Base-by-base conservation (phyloP, 108 stramenopile genomes). In the Cyclotella cryptica region DNA sequence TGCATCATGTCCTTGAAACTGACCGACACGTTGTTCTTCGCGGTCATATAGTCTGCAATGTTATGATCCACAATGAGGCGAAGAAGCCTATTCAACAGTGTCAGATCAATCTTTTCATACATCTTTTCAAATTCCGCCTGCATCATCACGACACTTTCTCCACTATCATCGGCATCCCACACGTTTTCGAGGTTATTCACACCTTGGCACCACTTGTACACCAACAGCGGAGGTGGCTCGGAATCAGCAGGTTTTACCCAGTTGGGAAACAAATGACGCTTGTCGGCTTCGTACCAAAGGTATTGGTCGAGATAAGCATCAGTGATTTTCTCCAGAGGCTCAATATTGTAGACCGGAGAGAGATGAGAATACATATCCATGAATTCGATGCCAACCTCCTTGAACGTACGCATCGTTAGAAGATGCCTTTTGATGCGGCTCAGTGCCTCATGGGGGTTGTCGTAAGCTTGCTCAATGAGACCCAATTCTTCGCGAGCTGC, bases 221-320 rank as follows among this genome's bases (percentile, higher is more conserved):
- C 98, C 49, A 99, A 89, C 19, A 99, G 88, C 44, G 99, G 99
- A 45, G 99, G 97, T 49, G 99, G 99, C 88, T 99, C 99, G 39
- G 97, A 96, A 78, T 99, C 99, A 29, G 98, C 91, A 39, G 99
- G 99, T 85, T 96, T 98, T 67, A 98, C 88, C 98, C 98, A 98
- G 77, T 88, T 96, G 22, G 98, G 98, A 72, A 99, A 98, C 57
- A 98, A 77, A 63, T 96, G 94, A 7, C 99, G 94, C 86, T 99
- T 99, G 86, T 98, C 98, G 8, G 97, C 97, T 80, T 99, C 99
- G 82, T 98, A 99, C 99, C 99, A 99, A 53, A 99, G 87, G 85
- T 99, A 99, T 88, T 99, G 99, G 75, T 99, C 99, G 53, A 99
- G 89, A 78, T 99, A 99, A 26, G 98, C 96, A 83, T 99, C 99